Evolutionary conservation across 169 alveolate genomes (phyloP).

Genomic region (Cryptosporidium andersoni): DNA sequence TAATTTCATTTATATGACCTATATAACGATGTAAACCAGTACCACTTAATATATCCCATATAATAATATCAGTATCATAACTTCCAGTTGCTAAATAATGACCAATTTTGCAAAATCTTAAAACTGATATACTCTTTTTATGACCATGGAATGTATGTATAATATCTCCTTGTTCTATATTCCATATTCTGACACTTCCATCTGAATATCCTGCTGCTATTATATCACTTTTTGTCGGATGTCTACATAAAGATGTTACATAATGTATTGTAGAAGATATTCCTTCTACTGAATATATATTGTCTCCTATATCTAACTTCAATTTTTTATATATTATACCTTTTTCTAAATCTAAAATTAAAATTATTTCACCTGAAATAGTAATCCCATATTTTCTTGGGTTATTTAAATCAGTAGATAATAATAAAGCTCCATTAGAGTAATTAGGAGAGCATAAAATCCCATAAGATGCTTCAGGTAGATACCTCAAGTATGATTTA

Average conservation of each 20-base stretch:
- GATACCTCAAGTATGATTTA: constrained; percentile 87
- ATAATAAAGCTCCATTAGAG: constrained; percentile 74
- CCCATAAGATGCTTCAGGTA: constrained; percentile 81
- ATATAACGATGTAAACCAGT: constrained; percentile 81
- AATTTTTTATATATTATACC: constrained; percentile 73
- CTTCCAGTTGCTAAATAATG: constrained; percentile 82
- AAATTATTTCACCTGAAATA: constrained; percentile 74
- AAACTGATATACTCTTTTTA: constrained; percentile 74
- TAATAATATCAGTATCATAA: constrained; percentile 82
- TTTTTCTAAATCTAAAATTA: constrained; percentile 71
- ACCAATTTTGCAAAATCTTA: constrained; percentile 74
- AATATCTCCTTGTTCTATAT: constrained; percentile 70
- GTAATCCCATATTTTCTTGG: constrained; percentile 69
- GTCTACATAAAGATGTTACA: constrained; percentile 75
- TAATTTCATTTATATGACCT: constrained; percentile 84
- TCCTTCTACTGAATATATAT: constrained; percentile 75
- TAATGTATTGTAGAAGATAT: constrained; percentile 75
- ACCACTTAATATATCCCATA: constrained; percentile 87
- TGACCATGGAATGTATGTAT: constrained; percentile 80
- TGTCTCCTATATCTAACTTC: constrained; percentile 65
- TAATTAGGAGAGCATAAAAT: constrained; percentile 77
- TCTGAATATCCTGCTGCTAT: constrained; percentile 84
- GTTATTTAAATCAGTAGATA: constrained; percentile 30
- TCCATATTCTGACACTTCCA: constrained; percentile 83
- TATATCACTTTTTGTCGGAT: constrained; percentile 71